A percentile compares a stretch with the other conserved stretches of the same genome.
Evolutionary conservation across 2,329 filamentous ascomycete species (phyloP).

Genomic region (Curvularia sp.): DNA sequence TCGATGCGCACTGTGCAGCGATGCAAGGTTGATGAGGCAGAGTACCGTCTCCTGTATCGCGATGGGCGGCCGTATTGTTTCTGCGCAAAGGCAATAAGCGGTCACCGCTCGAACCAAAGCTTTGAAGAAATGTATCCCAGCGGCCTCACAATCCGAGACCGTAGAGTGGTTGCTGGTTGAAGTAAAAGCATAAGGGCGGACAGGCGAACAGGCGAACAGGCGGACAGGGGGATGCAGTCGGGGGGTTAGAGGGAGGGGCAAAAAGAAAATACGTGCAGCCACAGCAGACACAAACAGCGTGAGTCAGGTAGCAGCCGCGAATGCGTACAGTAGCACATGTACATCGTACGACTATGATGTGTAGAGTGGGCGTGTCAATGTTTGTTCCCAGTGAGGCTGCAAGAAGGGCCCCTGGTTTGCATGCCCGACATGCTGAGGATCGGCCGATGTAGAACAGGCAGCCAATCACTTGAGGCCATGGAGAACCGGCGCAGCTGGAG

Average conservation of each 20-base stretch:
- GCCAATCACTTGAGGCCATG: constrained; percentile 5
- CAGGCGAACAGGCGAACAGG: neutral
- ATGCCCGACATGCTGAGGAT: constrained; percentile 3
- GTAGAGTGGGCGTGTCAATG: neutral
- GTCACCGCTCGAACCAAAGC: constrained; percentile 12
- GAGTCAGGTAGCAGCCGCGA: neutral
- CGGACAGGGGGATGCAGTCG: too few relatives aligned
- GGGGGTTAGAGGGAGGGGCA: neutral
- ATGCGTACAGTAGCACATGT: neutral
- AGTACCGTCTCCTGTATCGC: constrained; percentile 33
- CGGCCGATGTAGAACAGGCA: constrained; percentile 8
- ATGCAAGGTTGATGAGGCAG: constrained; percentile 25
- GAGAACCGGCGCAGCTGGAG: neutral
- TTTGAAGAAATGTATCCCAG: constrained; percentile 38
- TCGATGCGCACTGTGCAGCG: constrained; percentile 30
- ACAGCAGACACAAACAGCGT: neutral
- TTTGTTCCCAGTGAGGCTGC: constrained; percentile 1
- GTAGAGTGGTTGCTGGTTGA: constrained; percentile 50
- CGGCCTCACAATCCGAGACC: constrained; percentile 49
- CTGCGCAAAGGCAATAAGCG: constrained; percentile 26
- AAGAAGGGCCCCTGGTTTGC: constrained; percentile 1
- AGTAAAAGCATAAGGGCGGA: constrained; percentile 13
- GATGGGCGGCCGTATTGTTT: constrained; percentile 36
- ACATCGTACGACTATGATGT: constrained; percentile 1
- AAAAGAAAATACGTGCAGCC: neutral